Evolutionary conservation across 768 basidiomycete species (phyloP).

Genomic region (Nevesoporus exiguus): DNA sequence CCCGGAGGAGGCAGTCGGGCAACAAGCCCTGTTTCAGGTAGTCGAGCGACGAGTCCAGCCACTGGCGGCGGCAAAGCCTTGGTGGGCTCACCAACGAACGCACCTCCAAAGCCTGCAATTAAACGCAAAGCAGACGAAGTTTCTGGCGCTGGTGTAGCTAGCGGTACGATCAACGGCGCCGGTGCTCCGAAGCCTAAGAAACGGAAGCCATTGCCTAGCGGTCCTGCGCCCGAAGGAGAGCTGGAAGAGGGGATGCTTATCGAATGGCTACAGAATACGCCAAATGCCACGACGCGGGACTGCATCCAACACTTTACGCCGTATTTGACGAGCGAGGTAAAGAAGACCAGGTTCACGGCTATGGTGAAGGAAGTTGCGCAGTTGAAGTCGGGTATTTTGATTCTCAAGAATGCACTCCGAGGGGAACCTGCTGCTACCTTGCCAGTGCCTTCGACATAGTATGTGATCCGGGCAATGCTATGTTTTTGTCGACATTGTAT

Average conservation of each 20-base stretch:
- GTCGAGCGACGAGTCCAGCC: constrained; percentile 52
- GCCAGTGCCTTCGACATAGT: constrained; percentile 25
- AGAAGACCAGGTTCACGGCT: constrained; percentile 72
- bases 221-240: constrained; percentile 48
- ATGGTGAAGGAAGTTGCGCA: constrained; percentile 78
- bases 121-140: constrained; percentile 61
- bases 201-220: constrained; percentile 41
- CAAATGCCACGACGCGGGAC: constrained; percentile 71
- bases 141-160: constrained; percentile 11
- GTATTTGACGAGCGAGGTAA: constrained; percentile 64
- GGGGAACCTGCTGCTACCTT: constrained; percentile 28
- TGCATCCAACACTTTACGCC: constrained; percentile 79
- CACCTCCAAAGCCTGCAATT: constrained; percentile 37
- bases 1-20: constrained; percentile 42
- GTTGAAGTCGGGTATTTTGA: constrained; percentile 62
- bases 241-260: constrained; percentile 64
- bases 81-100: constrained; percentile 34
- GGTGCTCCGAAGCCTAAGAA: constrained; percentile 51
- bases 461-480: constrained; percentile 10
- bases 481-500: constrained; percentile 20
- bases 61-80: constrained; percentile 18
- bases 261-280: constrained; percentile 68
- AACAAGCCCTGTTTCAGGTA: constrained; percentile 25
- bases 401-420: constrained; percentile 45
- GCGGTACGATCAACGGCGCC: constrained; percentile 16